Conservation (phyloP, 228 moss, liverwort and hornwort species). For the Sphagnum magellanicum region DNA sequence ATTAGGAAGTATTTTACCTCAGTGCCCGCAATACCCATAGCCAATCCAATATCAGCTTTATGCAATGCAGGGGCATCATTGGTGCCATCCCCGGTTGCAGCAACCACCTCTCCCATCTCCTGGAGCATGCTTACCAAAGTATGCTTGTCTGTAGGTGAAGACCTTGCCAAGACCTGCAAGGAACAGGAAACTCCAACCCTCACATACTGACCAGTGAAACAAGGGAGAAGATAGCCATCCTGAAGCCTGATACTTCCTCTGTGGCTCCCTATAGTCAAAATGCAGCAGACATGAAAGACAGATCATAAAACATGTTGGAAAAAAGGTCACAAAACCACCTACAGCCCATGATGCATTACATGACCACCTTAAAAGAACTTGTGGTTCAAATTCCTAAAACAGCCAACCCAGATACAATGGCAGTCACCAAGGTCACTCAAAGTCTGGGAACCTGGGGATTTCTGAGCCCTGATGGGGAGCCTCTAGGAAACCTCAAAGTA, state of each 20-base stretch:
- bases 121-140: slow-evolving; percentile 39
- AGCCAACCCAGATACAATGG: no score
- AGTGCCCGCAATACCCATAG: slow-evolving; percentile 38
- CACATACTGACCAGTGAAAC: neutral
- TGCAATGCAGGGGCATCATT: slow-evolving; percentile 56
- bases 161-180: slow-evolving; percentile 41
- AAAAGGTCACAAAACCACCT: no score
- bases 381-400: no score
- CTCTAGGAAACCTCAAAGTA: no score
- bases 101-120: slow-evolving; percentile 36
- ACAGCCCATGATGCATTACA: no score
- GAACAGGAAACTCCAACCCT: neutral
- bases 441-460: no score
- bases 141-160: slow-evolving; percentile 44
- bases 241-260: no score
- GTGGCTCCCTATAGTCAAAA: no score
- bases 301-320: neutral
- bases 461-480: no score
- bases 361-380: no score
- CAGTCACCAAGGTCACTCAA: no score
- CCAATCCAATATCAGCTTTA: slow-evolving; percentile 42
- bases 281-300: neutral
- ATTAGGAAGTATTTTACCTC: slow-evolving; percentile 3
- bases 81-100: slow-evolving; percentile 53
- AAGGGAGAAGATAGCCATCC: no score